Evolutionary conservation across 257 asterid genomes (phyloP).

Genomic region (Capsicum pubescens): DNA sequence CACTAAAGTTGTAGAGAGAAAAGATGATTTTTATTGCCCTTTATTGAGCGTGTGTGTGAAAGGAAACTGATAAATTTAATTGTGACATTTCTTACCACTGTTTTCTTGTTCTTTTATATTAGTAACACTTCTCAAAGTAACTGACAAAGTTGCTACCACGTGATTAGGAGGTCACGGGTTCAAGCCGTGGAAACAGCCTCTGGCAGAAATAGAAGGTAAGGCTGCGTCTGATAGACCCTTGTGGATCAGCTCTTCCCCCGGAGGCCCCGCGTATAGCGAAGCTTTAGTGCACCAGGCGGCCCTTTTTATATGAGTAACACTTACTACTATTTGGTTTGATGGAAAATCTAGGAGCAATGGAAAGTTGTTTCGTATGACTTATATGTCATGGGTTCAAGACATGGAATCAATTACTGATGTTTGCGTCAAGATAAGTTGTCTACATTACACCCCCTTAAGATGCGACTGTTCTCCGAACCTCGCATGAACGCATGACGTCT

Average conservation of each 20-base stretch:
- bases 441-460: too few species aligned
- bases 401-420: background rate
- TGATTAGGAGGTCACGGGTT: too few species aligned
- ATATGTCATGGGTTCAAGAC: background rate
- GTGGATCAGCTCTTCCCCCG: too few species aligned
- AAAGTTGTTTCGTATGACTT: background rate
- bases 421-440: background rate
- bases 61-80: constrained; percentile 2
- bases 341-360: background rate
- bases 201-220: too few species aligned
- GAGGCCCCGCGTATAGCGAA: too few species aligned
- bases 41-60: constrained; percentile 36
- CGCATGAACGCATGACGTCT: too few species aligned
- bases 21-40: constrained; percentile 1
- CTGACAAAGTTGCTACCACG: too few species aligned
- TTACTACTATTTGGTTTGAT: background rate
- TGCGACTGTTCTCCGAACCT: too few species aligned
- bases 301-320: background rate
- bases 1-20: constrained; percentile 43
- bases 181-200: too few species aligned
- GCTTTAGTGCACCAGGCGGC: too few species aligned
- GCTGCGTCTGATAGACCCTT: too few species aligned
- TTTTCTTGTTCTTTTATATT: background rate
- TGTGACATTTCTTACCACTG: constrained; percentile 7
- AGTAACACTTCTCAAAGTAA: background rate